Evolutionary conservation across 306 rosid species (phyloP).

Genomic region (Pachyrhizus erosus): DNA sequence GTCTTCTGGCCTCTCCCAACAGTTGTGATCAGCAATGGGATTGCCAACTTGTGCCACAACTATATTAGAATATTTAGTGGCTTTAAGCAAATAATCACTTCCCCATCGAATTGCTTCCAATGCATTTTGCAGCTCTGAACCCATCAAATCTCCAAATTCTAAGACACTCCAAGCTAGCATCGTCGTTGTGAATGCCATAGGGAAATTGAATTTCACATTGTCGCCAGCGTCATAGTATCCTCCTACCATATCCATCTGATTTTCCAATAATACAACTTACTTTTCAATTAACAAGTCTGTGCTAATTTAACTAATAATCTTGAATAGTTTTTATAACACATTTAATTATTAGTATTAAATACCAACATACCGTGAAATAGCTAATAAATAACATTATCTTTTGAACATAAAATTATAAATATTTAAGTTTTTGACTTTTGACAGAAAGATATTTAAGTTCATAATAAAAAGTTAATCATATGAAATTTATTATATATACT

Average conservation of each 20-base stretch:
- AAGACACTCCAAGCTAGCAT: conserved; percentile 61
- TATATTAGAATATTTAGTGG: not conserved
- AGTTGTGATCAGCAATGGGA: conserved; percentile 41
- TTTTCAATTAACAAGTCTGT: too few relatives aligned
- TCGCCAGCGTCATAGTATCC: conserved; percentile 72
- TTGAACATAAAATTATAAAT: too few relatives aligned
- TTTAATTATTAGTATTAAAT: too few relatives aligned
- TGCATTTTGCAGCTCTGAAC: conserved; percentile 38
- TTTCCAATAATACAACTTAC: not conserved
- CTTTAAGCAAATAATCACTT: conserved; percentile 58
- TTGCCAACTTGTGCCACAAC: conserved; percentile 58
- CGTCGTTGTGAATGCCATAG: conserved; percentile 61
- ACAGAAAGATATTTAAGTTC: too few relatives aligned
- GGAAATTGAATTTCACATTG: conserved; percentile 66
- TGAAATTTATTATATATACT: too few relatives aligned
- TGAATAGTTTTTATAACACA: too few relatives aligned
- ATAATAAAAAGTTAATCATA: too few relatives aligned
- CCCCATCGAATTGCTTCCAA: conserved; percentile 60
- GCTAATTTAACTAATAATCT: too few relatives aligned
- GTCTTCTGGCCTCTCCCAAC: conserved; percentile 72
- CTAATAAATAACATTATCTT: too few relatives aligned
- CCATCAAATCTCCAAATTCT: conserved; percentile 59
- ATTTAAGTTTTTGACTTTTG: too few relatives aligned
- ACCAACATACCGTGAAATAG: too few relatives aligned
- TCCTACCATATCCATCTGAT: conserved; percentile 51